phyloP scores from a whole-genome alignment of 495 filamentous ascomycete species.

The Thermothielavioides terrestris region DNA sequence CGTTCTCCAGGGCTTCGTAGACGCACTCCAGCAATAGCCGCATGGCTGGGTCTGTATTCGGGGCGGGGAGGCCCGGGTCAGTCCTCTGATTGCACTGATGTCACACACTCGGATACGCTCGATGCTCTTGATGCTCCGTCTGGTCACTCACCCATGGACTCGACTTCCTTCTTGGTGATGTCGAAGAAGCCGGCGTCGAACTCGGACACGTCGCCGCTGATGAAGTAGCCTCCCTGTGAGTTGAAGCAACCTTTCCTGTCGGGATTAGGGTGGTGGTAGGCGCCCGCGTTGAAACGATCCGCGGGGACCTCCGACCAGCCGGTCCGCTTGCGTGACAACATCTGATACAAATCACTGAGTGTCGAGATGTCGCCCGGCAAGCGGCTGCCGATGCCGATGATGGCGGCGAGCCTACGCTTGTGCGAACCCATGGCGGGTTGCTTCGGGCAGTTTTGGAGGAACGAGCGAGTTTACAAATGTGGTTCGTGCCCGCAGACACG shows the following conservation, averaged over 20 bases:
- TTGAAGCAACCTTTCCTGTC: conserved; percentile 35
- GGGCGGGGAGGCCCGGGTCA: no score
- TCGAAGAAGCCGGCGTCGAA: conserved; percentile 49
- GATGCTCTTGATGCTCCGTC: no score
- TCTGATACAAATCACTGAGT: conserved; percentile 37
- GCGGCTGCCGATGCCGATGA: conserved; percentile 41
- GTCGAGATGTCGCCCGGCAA: conserved; percentile 38
- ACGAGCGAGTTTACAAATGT: conserved; percentile 7
- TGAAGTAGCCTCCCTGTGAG: conserved; percentile 45
- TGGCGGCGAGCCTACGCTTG: conserved; percentile 31
- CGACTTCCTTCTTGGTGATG: conserved; percentile 41
- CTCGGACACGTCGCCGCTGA: conserved; percentile 39
- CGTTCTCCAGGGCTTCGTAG: conserved; percentile 42
- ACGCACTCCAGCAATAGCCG: conserved; percentile 47
- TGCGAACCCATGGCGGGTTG: conserved; percentile 21
- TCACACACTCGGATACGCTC: no score
- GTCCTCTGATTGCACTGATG: no score
- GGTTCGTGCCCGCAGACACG: no score
- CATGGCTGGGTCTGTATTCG: conserved; percentile 51
- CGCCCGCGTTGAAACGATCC: conserved; percentile 58
- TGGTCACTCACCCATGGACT: conserved; percentile 32
- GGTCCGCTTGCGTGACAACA: conserved; percentile 32
- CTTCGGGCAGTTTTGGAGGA: no score
- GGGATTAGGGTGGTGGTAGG: conserved; percentile 56
- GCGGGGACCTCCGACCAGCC: conserved; percentile 45